Evolutionary conservation across 1,139 yeast species (phyloP).

Genomic region (Komagataea norvegica): DNA sequence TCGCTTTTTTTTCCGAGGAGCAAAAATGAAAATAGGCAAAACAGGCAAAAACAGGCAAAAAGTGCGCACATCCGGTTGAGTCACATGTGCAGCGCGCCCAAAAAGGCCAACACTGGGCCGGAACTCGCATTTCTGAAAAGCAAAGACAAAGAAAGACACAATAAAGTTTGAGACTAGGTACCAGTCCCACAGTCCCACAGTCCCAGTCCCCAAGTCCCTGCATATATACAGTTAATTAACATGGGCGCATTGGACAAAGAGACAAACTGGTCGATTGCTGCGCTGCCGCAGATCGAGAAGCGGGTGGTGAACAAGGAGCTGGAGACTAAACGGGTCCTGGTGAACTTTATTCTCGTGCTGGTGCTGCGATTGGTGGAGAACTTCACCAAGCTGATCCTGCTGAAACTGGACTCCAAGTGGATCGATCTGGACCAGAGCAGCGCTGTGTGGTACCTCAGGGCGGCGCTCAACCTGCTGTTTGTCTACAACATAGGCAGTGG

Average conservation of each 20-base stretch:
- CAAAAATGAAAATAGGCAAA: too few relatives aligned
- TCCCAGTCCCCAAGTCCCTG: too few relatives aligned
- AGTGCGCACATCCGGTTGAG: too few relatives aligned
- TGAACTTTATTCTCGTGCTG: conserved; percentile 30
- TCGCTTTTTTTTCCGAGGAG: too few relatives aligned
- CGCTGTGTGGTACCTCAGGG: conserved; percentile 3
- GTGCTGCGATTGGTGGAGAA: conserved; percentile 28
- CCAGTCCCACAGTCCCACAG: too few relatives aligned
- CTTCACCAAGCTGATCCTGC: conserved; percentile 22
- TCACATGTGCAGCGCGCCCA: too few relatives aligned
- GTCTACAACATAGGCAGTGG: conserved; percentile 35
- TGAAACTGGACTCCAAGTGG: conserved; percentile 18
- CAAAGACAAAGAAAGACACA: too few relatives aligned
- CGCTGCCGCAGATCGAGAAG: conserved; percentile 29
- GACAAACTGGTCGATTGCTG: conserved; percentile 30
- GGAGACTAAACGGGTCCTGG: conserved; percentile 32
- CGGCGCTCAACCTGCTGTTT: conserved; percentile 30
- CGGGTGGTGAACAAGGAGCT: conserved; percentile 36
- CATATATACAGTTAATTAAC: too few relatives aligned
- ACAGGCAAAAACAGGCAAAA: too few relatives aligned
- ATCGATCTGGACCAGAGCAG: conserved; percentile 1
- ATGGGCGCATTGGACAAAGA: conserved; percentile 17
- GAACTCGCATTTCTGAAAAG: too few relatives aligned
- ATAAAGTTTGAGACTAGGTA: too few relatives aligned
- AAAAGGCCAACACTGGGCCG: too few relatives aligned